These are phyloP conservation scores for Ophiostoma perfectum DNA, from an alignment of 2,329 filamentous ascomycete genomes.

Conservation along the genomic window DNA sequence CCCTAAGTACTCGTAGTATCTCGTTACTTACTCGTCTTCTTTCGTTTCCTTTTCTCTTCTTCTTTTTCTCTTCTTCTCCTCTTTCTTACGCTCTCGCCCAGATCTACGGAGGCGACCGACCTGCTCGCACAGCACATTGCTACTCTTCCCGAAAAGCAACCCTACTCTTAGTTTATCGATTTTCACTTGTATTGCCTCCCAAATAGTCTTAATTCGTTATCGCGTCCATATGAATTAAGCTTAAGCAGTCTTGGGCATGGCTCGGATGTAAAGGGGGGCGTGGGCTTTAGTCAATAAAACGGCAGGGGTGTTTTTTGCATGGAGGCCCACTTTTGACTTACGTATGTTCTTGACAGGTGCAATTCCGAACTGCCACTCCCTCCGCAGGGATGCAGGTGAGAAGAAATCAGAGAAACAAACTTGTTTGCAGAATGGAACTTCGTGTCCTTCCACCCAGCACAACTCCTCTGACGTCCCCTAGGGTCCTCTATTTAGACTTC, in stretches of 20 bases:
- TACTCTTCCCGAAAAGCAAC: too few species aligned
- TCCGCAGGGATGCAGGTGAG: background rate
- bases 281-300: background rate
- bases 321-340: conserved; percentile 16
- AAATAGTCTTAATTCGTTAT: background rate
- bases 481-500: too few species aligned
- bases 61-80: background rate
- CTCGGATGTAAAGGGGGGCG: conserved; percentile 24
- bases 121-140: too few species aligned
- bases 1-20: too few species aligned
- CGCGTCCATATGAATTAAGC: conserved; percentile 30
- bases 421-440: too few species aligned
- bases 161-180: background rate
- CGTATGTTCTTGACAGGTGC: conserved; percentile 17
- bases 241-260: conserved; percentile 31
- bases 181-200: background rate
- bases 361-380: background rate
- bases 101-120: too few species aligned
- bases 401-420: background rate
- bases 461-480: background rate
- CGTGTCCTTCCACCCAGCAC: too few species aligned
- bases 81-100: background rate
- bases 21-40: background rate
- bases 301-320: background rate
- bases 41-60: background rate